A percentile compares a stretch with the other conserved stretches of the same genome.
Conservation (phyloP, 2,329 filamentous ascomycete species). For the Trichoderma polysporum region DNA sequence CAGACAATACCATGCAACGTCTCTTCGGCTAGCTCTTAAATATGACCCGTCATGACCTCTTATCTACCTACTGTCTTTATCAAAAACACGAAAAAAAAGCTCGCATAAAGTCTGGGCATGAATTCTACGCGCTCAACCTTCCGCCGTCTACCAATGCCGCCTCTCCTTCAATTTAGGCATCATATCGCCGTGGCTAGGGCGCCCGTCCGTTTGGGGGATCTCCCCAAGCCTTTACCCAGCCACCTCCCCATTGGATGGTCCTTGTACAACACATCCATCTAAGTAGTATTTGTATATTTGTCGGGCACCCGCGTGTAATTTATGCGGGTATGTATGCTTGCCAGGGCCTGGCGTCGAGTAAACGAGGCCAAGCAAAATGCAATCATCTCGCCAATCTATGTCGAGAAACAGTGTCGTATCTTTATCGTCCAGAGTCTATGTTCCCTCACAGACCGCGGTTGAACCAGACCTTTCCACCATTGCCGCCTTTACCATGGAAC, state of each 20-base stretch:
- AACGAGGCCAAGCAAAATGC: neutral
- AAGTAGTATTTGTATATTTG: neutral
- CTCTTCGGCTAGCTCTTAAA: neutral
- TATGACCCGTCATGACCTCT: neutral
- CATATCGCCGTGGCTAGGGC: neutral
- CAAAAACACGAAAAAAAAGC: neutral
- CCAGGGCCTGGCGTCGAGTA: neutral
- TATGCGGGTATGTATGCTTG: neutral
- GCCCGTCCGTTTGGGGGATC: neutral
- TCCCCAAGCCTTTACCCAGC: neutral
- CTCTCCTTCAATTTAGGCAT: neutral
- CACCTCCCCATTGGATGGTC: neutral
- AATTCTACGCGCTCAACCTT: neutral
- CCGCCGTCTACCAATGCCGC: neutral
- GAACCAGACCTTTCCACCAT: constrained; percentile 85
- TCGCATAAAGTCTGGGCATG: neutral
- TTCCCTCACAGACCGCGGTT: constrained; percentile 80
- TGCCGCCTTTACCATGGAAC: constrained; percentile 79
- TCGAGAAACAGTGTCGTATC: neutral
- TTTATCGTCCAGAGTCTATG: neutral
- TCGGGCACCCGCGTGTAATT: neutral
- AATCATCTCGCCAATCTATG: neutral
- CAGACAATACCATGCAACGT: neutral
- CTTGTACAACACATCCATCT: neutral
- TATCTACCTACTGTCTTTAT: neutral